These are phyloP conservation scores for Theobroma grandiflorum DNA, from an alignment of 441 rosid species.

Conservation along the genomic window DNA sequence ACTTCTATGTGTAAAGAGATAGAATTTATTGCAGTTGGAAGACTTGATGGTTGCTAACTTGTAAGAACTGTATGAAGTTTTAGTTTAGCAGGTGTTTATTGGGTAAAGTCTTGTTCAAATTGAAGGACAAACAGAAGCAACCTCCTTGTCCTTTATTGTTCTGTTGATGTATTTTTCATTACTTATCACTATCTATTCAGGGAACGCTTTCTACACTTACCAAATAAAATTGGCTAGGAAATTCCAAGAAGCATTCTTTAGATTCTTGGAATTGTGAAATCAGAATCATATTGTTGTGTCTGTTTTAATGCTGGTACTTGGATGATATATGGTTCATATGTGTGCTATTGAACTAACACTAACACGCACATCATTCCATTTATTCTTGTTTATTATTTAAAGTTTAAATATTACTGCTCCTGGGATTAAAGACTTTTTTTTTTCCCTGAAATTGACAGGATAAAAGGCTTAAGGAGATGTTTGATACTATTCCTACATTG, in stretches of 20 bases:
- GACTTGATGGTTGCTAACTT: neutral
- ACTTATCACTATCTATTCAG: neutral
- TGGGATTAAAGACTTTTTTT: too few relatives aligned
- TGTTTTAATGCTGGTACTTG: neutral
- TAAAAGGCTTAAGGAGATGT: constrained; percentile 82
- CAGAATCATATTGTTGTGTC: neutral
- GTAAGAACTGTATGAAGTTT: neutral
- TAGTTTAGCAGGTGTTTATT: neutral
- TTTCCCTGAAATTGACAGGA: constrained; percentile 53
- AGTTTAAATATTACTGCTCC: constrained; percentile 4
- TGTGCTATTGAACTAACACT: neutral
- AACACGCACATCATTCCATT: neutral
- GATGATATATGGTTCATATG: neutral
- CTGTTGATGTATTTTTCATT: neutral
- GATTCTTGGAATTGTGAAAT: constrained; percentile 16
- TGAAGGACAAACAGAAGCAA: neutral
- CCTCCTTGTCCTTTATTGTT: constrained; percentile 4
- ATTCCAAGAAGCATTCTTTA: neutral
- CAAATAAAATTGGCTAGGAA: neutral
- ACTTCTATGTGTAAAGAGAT: neutral
- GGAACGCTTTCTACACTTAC: neutral
- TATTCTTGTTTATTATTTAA: constrained; percentile 5
- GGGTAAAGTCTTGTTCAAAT: neutral
- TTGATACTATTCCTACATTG: constrained; percentile 78
- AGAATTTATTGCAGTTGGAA: constrained; percentile 11